phyloP scores from a whole-genome alignment of 805 yeast genomes.

The Candida wancherniae region DNA sequence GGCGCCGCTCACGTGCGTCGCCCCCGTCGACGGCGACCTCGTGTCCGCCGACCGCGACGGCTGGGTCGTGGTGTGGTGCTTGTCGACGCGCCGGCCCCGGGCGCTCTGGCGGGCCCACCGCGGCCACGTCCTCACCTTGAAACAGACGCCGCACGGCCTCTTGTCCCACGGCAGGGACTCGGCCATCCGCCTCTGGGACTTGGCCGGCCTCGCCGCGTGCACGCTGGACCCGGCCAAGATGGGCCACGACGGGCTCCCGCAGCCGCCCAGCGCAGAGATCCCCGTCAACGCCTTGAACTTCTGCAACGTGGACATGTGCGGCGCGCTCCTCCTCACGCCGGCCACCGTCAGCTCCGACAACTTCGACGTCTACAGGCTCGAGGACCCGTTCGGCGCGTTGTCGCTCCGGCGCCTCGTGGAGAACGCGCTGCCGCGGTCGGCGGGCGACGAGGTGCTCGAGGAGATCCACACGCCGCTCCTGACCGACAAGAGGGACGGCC shows the following conservation, averaged over 20 bases:
- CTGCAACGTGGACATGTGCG: slow-evolving; percentile 45
- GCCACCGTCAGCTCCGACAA: slow-evolving; percentile 58
- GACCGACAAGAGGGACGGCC: slow-evolving; percentile 20
- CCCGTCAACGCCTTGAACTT: slow-evolving; percentile 75
- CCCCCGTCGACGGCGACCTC: slow-evolving; percentile 17
- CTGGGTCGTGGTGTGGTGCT: slow-evolving; percentile 60
- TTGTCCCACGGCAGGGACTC: slow-evolving; percentile 70
- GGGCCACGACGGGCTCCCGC: slow-evolving; percentile 1
- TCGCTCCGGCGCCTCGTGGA: slow-evolving; percentile 29
- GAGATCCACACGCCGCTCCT: slow-evolving; percentile 6
- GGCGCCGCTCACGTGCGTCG: slow-evolving; percentile 14
- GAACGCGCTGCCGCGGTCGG: slow-evolving; percentile 20
- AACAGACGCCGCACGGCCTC: slow-evolving; percentile 26
- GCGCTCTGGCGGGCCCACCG: slow-evolving; percentile 59
- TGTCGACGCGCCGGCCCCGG: slow-evolving; percentile 50
- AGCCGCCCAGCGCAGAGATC: slow-evolving; percentile 35
- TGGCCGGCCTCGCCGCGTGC: no score
- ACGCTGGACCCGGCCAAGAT: no score
- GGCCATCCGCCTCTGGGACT: slow-evolving; percentile 43
- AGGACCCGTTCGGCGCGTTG: slow-evolving; percentile 14
- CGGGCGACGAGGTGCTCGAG: slow-evolving; percentile 5
- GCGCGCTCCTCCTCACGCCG: slow-evolving; percentile 46
- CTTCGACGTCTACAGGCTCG: slow-evolving; percentile 55
- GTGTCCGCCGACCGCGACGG: slow-evolving; percentile 62
- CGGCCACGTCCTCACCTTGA: slow-evolving; percentile 45